Evolutionary conservation across 2,329 filamentous ascomycete genomes (phyloP), one percentile per base, ranked within the genome.

Genomic region (Botrytis byssoidea): DNA sequence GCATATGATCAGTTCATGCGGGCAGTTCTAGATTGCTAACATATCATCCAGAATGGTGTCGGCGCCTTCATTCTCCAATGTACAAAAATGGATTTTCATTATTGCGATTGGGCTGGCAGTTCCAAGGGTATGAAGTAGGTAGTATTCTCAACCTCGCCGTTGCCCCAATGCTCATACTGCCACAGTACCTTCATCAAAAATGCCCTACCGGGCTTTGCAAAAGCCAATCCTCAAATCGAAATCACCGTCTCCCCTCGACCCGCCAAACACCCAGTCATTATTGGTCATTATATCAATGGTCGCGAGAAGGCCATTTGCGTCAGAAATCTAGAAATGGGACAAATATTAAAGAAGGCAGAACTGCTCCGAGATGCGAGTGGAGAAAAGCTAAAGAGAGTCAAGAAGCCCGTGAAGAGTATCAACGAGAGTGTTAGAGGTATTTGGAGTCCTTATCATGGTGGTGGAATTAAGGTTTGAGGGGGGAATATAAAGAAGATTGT

Each of bases 1-100:
- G 82, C 75, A 63, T 40, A 48, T 18, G 25, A 6, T 59, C 37
- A 12, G 35, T 61, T 67, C 25, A n/a, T 70, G 20, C 14, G 20
- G 29, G 46, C 35, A 65, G 32, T 40, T 64, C 12, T 35, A 40
- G 14, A 16, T 44, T 48, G 71, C 75, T 80, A 71, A 79, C 63
- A n/a, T 42, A 22, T 73, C 32, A 25, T 71, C 9, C 80, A 98
- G 95, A 98, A 99, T 86, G 96, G 96, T 87, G 88, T 98, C 78
- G 95, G 95, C 80, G 93, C 95, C 82, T 98, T 98, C 86, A 93
- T 99, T 84, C 89, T 98, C 74, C 95, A 97, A 86, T 99, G 96
- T 90, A 97, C 94, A 87, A 93, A 92, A 82, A 87, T 99, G 83
- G 93, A 97, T 83, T 93, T 99, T 81, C 93, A 97, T 85, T 99